Conservation (phyloP, 441 rosid species). For the Daphne laureola region DNA sequence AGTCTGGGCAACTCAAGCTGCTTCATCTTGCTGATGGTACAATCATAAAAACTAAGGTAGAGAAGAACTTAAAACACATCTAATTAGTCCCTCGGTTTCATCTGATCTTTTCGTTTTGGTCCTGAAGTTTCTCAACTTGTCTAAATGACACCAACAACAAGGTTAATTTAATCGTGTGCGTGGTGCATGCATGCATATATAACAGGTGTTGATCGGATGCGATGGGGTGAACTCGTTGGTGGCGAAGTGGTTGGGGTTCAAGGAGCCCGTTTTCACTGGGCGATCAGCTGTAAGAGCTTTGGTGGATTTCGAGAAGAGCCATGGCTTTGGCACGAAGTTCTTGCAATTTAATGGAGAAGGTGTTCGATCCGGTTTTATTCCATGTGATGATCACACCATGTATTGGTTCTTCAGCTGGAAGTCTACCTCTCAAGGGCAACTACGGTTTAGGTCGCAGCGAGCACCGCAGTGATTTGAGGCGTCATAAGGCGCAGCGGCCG, state of each 20-base stretch:
- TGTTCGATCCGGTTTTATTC: slow-evolving; percentile 26
- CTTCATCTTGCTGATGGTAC: slow-evolving; percentile 37
- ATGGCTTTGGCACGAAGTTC: slow-evolving; percentile 22
- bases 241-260: slow-evolving; percentile 36
- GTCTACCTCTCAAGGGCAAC: too few species aligned
- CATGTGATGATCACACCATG: slow-evolving; percentile 26
- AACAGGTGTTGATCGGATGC: slow-evolving; percentile 39
- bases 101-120: too few species aligned
- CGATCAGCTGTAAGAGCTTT: slow-evolving; percentile 25
- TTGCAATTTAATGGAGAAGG: slow-evolving; percentile 26
- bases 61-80: too few species aligned
- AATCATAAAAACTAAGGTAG: slow-evolving; percentile 31
- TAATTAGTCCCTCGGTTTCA: too few species aligned
- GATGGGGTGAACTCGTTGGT: slow-evolving; percentile 45
- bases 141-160: too few species aligned
- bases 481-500: too few species aligned
- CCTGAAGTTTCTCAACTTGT: too few species aligned
- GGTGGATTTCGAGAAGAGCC: slow-evolving; percentile 18
- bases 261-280: slow-evolving; percentile 20
- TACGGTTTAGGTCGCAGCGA: too few species aligned
- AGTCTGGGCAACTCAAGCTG: slow-evolving; percentile 27
- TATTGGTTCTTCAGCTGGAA: slow-evolving; percentile 45
- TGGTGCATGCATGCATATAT: slow-evolving; percentile 6
- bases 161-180: too few species aligned
- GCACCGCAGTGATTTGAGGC: too few species aligned